phyloP scores from a whole-genome alignment of 495 filamentous ascomycete species.

The Amniculicola lignicola region DNA sequence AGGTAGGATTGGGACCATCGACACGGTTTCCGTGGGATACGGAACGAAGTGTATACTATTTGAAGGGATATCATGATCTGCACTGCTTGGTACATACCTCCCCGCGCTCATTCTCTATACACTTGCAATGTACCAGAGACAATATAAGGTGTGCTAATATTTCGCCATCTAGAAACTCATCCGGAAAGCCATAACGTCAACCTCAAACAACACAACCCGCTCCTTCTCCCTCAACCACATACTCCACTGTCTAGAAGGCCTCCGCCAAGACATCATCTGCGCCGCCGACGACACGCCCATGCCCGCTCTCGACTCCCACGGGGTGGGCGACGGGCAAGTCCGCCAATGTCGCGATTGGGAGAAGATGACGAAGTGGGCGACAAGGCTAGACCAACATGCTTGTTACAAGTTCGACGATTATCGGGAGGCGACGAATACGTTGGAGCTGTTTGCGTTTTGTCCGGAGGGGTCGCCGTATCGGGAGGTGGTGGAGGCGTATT shows the following conservation, averaged over 20 bases:
- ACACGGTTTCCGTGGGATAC: constrained; percentile 28
- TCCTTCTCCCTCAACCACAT: constrained; percentile 8
- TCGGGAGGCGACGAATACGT: constrained; percentile 11
- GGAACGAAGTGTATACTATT: constrained; percentile 26
- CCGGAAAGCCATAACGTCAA: constrained; percentile 12
- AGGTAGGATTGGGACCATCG: constrained; percentile 10
- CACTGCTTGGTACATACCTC: constrained; percentile 25
- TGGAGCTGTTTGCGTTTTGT: constrained; percentile 26
- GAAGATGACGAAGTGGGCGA: constrained; percentile 18
- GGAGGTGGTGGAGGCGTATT: constrained; percentile 15
- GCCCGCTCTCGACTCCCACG: background rate
- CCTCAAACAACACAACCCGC: background rate
- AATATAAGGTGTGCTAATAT: no score
- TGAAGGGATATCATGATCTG: constrained; percentile 28
- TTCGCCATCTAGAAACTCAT: constrained; percentile 14
- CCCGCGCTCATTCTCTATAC: background rate
- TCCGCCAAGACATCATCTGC: constrained; percentile 29
- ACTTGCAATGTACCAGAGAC: no score
- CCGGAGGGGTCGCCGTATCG: constrained; percentile 14
- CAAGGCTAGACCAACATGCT: constrained; percentile 15
- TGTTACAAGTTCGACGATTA: constrained; percentile 27
- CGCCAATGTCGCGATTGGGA: constrained; percentile 24
- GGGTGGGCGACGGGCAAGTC: constrained; percentile 18
- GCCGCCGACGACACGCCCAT: constrained; percentile 30
- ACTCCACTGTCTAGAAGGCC: constrained; percentile 24